Base-by-base conservation (phyloP, 2,329 filamentous ascomycete genomes). In the Fusarium bulbicola region DNA sequence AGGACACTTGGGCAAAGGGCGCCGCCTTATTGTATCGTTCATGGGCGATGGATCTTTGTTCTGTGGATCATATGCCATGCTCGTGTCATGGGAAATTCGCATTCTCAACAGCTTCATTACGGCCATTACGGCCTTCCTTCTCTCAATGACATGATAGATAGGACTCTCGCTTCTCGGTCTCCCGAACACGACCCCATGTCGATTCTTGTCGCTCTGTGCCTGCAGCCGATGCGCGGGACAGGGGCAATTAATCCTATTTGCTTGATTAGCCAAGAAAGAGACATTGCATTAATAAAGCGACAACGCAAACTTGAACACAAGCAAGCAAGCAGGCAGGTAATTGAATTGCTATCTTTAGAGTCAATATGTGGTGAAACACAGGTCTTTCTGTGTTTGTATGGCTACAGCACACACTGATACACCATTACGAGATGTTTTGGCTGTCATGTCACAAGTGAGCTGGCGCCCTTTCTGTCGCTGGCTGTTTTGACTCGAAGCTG, bases 281-380 rank as follows among this genome's bases (percentile, higher is more conserved):
- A 50, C 42, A 50, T 45, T 30, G 52, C 34, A 56, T 34, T 54
- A 26, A 47, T 36, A 10, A 57, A 56, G 26, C 56, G 32, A 57
- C 32, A 42, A 28, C 63, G 52, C 64, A 68, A 49, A 52, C 26
- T 30, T 32, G 42, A 40, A 69, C 26, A 54, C 40, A 59, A 37
- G 32, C 40, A 53, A n/a, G 20, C 40, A 53, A 7, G 18, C 24
- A 28, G 20, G 24, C 34, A n/a, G 36, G 20, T 20, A 30, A 34
- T 34, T n/a, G 40, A 58, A 56, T 39, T 37, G 59, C 69, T 72
- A 72, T 72, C 68, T 72, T 72, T 72, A 68, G 68, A 68, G 36
- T 67, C 65, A 54, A 62, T 39, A 68, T 53, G 68, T 72, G 47
- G 69, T 72, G 68, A 72, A 72, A 72, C 68, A 63, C 24, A 42